Percentiles rank a stretch among this genome's conserved stretches.
Conservation (phyloP, 1,284 basidiomycete species). For the Marasmius fiardii region DNA sequence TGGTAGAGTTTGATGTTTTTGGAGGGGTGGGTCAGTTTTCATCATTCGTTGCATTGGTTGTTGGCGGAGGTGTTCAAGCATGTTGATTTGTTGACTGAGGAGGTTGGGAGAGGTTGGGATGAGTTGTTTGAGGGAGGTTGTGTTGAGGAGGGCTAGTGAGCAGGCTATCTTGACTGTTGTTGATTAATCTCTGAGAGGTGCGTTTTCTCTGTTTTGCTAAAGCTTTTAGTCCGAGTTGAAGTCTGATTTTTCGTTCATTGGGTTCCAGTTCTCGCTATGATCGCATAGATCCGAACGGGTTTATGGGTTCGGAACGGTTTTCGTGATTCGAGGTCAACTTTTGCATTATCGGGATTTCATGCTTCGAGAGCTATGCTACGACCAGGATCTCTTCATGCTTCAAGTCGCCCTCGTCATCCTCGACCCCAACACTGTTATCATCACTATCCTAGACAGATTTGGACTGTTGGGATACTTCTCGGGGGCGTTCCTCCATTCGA, state of each 20-base stretch:
- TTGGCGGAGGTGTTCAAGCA: conserved; percentile 90
- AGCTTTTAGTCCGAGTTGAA: conserved; percentile 2
- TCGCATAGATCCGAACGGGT: conserved; percentile 93
- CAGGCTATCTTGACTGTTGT: conserved; percentile 68
- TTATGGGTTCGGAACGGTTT: conserved; percentile 98
- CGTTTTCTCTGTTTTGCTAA: conserved; percentile 22
- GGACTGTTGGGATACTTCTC: conserved; percentile 80
- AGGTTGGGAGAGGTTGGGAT: conserved; percentile 51
- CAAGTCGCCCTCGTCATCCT: conserved; percentile 82
- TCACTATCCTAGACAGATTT: conserved; percentile 90
- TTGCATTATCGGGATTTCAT: conserved; percentile 96
- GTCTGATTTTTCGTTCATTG: conserved; percentile 4
- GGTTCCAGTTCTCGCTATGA: conserved; percentile 74
- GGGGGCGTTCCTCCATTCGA: conserved; percentile 50
- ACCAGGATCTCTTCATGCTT: conserved; percentile 93
- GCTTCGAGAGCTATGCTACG: conserved; percentile 94
- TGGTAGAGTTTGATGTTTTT: conserved; percentile 78
- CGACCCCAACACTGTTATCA: conserved; percentile 79
- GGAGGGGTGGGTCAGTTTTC: conserved; percentile 88
- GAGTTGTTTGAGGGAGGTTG: conserved; percentile 55
- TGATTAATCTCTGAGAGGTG: conserved; percentile 86
- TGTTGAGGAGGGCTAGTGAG: conserved; percentile 57
- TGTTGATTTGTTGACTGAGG: conserved; percentile 58
- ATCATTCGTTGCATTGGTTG: conserved; percentile 92
- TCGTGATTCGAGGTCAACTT: conserved; percentile 93